Base-by-base conservation (phyloP, 192 early-diverging fungal species). In the Coemansia sp. region DNA sequence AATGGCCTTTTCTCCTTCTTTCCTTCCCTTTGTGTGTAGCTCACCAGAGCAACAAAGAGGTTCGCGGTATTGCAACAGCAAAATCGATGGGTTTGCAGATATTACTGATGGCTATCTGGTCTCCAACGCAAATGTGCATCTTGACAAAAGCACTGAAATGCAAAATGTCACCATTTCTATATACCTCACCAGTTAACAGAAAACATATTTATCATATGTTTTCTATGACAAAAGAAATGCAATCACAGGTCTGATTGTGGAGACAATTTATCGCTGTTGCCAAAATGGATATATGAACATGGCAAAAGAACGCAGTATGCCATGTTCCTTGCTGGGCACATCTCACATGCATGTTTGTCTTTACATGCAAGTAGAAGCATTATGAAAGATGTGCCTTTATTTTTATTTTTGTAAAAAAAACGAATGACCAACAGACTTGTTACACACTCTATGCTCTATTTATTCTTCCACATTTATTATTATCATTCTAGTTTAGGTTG, bases 11-110 rank as follows among this genome's bases (percentile, higher is more conserved):
- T 32, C 32, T 32, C 2, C 32, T 32, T 32, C 32, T 32, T 32
- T 32, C 32, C 32, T 32, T 32, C 32, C 6, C 21, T 23, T 23
- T 53, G 56, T 41, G 11, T 58, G 56, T 15, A 41, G 5, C 39
- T 11, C 56, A 38, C 56, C 56, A n/a, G 38, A 41, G 56, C n/a
- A 58, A 58, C 56, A 58, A 58, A 58, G 39, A 41, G 56, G 56
- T 58, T 58, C 56, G 16, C 56, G n/a, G 56, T 58, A 58, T 58
- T 58, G 15, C 16, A 58, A 21, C 47, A 41, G 43, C 21, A 13
- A n/a, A 50, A 81, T 81, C 72, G 73, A 81, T 75, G 71, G 43
- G 23, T 61, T 48, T 75, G 78, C 78, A 81, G 78, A 75, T 71
- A 81, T 81, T 81, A 67, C 72, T 70, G 76, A 78, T 78, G 61